Conservation (phyloP, 1,284 basidiomycete species). For the Rhodotorula mucilaginosa region DNA sequence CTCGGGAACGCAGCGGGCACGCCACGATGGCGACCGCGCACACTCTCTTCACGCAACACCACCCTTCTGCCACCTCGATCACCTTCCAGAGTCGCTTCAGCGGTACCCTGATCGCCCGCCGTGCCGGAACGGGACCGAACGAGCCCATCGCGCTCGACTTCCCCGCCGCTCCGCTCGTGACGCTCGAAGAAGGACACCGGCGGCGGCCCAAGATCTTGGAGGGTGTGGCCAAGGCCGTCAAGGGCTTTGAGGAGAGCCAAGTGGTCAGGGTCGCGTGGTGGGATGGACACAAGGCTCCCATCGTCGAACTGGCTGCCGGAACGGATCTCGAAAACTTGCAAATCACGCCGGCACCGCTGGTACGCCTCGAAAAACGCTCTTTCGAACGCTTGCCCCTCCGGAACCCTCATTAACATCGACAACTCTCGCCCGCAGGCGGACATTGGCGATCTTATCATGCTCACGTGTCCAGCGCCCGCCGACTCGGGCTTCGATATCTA, state of each 20-base stretch:
- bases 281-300: background rate
- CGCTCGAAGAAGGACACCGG: conserved; percentile 13
- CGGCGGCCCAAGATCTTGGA: conserved; percentile 19
- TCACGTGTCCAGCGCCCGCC: conserved; percentile 20
- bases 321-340: conserved; percentile 16
- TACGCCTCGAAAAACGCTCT: conserved; percentile 1
- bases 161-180: conserved; percentile 42
- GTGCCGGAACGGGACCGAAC: conserved; percentile 28
- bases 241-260: background rate
- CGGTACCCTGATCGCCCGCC: conserved; percentile 31
- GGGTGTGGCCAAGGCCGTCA: background rate
- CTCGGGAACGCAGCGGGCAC: conserved; percentile 52
- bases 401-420: background rate
- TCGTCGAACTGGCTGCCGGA: conserved; percentile 17
- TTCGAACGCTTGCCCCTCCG: too few relatives aligned
- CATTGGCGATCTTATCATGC: conserved; percentile 8
- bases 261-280: conserved; percentile 13
- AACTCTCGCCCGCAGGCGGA: background rate
- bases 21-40: conserved; percentile 56
- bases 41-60: conserved; percentile 50
- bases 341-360: background rate
- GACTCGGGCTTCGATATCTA: conserved; percentile 49
- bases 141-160: conserved; percentile 54
- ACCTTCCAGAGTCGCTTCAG: conserved; percentile 49
- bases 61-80: conserved; percentile 46